Base-by-base conservation (phyloP, 805 yeast species). In the Tetrapisispora arboricola region DNA sequence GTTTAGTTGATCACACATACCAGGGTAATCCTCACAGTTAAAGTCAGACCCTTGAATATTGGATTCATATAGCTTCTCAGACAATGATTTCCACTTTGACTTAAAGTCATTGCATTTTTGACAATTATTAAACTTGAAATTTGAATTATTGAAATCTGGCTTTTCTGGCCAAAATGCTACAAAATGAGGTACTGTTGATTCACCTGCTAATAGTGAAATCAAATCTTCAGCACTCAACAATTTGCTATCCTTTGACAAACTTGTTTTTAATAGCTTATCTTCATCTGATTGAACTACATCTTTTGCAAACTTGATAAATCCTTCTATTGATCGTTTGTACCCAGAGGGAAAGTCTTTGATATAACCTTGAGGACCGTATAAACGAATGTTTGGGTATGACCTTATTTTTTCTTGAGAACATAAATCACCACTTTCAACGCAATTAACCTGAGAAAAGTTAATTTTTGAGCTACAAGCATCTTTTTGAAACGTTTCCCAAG, bases 341-440 rank as follows among this genome's bases (percentile, higher is more conserved):
- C 66, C 56, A 13, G 64, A 56, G 1, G 84, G 83, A 53, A 65
- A 80, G 22, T 72, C 63, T 57, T 63, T 49, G 51, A 61, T 50
- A 58, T 53, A 55, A 40, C 73, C 75, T 19, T 64, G 62, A 0
- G 86, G 81, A 1, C 76, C 77, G 62, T 82, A 88, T 8, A 90
- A 66, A 41, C 81, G 67, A 30, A 90, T 61, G 17, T 71, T 65
- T 6, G 98, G 98, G 57, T 74, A 88, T n/a, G 66, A 72, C 16
- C 43, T 50, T 42, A 90, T 72, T 3, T 71, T 69, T 60, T 84
- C 84, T 19, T 77, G 65, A 8, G 63, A 67, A 62, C 98, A 92
- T 40, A 92, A 66, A 57, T 90, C 97, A 11, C 95, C 96, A 54
- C 80, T 73, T 36, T 75, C 84, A 8, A 83, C 73, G 64, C 98